Percentiles rank a stretch among this genome's conserved stretches.
Conservation (phyloP, 148 eudicot genomes). For the Rhododendron molle region DNA sequence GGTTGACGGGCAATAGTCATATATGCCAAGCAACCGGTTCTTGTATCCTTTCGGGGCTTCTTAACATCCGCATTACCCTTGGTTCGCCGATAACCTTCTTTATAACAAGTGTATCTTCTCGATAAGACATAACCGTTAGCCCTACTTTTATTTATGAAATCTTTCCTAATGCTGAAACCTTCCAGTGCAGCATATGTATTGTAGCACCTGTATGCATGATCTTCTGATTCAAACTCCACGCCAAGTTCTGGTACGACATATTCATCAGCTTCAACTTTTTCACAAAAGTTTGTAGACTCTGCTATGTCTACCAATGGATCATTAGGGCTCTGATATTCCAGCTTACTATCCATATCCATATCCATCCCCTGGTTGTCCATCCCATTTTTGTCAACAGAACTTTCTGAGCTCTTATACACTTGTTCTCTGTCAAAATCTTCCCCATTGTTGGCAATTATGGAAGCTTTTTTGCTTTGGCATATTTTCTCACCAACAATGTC, state of each 20-base stretch:
- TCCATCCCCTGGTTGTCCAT: conserved; percentile 13
- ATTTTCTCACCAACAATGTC: background rate
- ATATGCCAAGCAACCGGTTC: conserved; percentile 27
- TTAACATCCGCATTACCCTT: conserved; percentile 11
- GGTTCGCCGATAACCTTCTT: conserved; percentile 16
- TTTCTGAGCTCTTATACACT: background rate
- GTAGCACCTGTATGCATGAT: conserved; percentile 22
- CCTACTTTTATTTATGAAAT: conserved; percentile 22
- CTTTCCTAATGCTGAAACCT: conserved; percentile 26
- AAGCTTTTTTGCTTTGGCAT: background rate
- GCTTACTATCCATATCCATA: conserved; percentile 8
- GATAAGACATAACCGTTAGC: conserved; percentile 14
- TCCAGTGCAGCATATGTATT: conserved; percentile 17
- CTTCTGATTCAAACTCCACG: conserved; percentile 24
- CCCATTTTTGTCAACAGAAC: conserved; percentile 12
- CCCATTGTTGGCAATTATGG: background rate
- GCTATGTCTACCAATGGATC: background rate
- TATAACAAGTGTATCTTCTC: conserved; percentile 23
- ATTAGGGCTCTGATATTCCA: conserved; percentile 6
- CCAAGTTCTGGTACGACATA: conserved; percentile 15
- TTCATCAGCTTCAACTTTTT: conserved; percentile 10
- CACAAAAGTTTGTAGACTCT: background rate
- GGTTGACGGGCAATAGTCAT: conserved; percentile 23
- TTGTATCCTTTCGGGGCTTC: conserved; percentile 22
- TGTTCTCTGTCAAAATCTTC: background rate